phyloP scores from a whole-genome alignment of 2,329 filamentous ascomycete species.

The Stachybotrys elegans region DNA sequence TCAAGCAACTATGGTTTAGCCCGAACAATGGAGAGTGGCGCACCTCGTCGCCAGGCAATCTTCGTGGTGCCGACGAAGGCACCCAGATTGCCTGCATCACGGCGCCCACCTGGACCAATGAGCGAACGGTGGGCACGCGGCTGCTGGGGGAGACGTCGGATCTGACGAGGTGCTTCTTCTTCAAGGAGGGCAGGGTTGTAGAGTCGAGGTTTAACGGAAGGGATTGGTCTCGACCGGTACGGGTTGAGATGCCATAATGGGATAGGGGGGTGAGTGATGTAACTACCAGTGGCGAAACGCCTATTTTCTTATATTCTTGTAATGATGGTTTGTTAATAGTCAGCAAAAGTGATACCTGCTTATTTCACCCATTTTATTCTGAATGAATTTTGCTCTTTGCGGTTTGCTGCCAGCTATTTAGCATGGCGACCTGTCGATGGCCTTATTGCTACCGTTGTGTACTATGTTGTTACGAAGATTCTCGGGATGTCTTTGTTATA shows the following conservation, averaged over 20 bases:
- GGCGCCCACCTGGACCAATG: neutral
- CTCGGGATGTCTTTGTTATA: no score
- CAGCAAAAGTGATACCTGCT: no score
- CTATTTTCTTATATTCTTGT: no score
- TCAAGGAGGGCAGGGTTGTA: slow-evolving; percentile 1
- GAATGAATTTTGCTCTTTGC: no score
- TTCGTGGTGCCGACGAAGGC: neutral
- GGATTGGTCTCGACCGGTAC: neutral
- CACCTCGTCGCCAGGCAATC: neutral
- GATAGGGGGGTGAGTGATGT: no score
- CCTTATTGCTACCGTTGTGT: no score
- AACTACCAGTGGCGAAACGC: no score
- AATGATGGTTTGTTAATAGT: no score
- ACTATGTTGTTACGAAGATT: no score
- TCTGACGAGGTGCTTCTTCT: neutral
- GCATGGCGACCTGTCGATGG: no score
- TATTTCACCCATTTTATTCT: no score
- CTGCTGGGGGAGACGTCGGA: neutral
- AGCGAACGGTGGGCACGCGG: neutral
- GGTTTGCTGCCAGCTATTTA: no score
- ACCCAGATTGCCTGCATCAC: neutral
- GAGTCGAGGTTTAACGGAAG: neutral
- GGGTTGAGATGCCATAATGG: neutral
- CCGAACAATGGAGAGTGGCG: neutral
- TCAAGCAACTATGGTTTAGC: neutral